These are phyloP conservation scores for Logfia minima DNA, from an alignment of 129 eudicot species.

Conservation along the genomic window DNA sequence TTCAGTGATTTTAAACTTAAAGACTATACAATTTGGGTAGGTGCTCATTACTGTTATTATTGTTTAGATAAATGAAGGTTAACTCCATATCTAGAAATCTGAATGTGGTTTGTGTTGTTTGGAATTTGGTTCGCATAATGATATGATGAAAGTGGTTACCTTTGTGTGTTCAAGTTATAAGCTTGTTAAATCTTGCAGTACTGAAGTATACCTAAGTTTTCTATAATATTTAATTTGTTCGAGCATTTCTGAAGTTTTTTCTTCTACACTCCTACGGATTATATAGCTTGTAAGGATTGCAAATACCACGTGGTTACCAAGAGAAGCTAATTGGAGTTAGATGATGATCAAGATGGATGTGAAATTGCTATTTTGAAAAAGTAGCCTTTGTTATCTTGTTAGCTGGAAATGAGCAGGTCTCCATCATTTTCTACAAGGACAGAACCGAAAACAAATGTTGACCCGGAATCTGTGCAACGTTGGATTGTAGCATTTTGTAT, in stretches of 20 bases:
- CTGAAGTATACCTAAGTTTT: neutral
- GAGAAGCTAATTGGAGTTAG: slow-evolving; percentile 19
- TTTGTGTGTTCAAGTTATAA: neutral
- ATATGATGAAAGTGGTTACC: neutral
- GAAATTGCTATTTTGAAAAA: slow-evolving; percentile 24
- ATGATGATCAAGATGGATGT: slow-evolving; percentile 23
- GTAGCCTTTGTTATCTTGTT: slow-evolving; percentile 18
- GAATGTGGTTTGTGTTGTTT: neutral
- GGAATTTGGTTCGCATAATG: too few species aligned
- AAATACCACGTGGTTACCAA: slow-evolving; percentile 9
- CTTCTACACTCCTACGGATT: neutral
- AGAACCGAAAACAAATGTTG: slow-evolving; percentile 51
- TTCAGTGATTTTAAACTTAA: too few species aligned
- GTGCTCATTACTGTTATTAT: too few species aligned
- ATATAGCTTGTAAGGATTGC: slow-evolving; percentile 11
- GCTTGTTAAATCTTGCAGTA: neutral
- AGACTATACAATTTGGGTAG: too few species aligned
- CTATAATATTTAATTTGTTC: neutral
- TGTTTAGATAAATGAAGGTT: too few species aligned
- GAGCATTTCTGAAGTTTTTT: slow-evolving; percentile 20
- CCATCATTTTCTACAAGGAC: slow-evolving; percentile 70
- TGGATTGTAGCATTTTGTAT: slow-evolving; percentile 93
- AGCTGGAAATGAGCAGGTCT: slow-evolving; percentile 77
- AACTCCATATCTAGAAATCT: too few species aligned
- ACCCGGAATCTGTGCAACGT: slow-evolving; percentile 55